Base-by-base conservation (phyloP, 805 yeast genomes). In the Cyberlindnera mrakii region DNA sequence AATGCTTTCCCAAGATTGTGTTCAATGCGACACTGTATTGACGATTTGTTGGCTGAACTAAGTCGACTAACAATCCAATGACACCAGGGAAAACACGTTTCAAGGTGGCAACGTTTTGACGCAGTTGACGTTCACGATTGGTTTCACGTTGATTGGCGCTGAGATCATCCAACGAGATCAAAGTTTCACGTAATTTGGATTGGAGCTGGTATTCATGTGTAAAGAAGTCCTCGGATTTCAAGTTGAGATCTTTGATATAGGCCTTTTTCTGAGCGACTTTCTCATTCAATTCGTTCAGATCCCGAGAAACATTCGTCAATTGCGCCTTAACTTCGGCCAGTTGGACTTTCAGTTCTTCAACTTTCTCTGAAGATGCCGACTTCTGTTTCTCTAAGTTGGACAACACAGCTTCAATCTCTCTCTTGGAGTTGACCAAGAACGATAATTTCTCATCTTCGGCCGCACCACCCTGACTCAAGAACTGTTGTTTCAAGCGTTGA, bases 61-160 rank as follows among this genome's bases (percentile, higher is more conserved):
- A 68, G 54, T 89, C 96, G 50, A 78, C 74, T 4, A 91, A 78
- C 10, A 88, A 62, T 3, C 97, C 98, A 51, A 74, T 74, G 3
- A 93, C 95, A 4, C 96, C 89, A 1, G 96, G 93, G 49, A 84
- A 75, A n/a, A 82, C 62, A 54, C 87, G 78, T 52, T 78, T 82
- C 42, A 93, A 64, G 42, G 78, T 72, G 0, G 80, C 63, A 3
- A 86, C 81, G 47, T 84, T 85, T 51, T 89, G 96, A 43, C 91
- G 70, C 34, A 85, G 64, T 48, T 72, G 77, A 39, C 74, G 72
- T 48, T 89, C 96, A 48, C 78, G 76, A 33, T 75, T 75, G 0
- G 89, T 71, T 53, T 86, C 96, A 51, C 91, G 76, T 59, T 81
- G 84, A 45, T 73, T 78, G 1, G 96, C 89, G 40, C 78, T 79